These are phyloP conservation scores for Daldinia eschscholtzii DNA, from an alignment of 2,329 filamentous ascomycete species.

Conservation along the genomic window DNA sequence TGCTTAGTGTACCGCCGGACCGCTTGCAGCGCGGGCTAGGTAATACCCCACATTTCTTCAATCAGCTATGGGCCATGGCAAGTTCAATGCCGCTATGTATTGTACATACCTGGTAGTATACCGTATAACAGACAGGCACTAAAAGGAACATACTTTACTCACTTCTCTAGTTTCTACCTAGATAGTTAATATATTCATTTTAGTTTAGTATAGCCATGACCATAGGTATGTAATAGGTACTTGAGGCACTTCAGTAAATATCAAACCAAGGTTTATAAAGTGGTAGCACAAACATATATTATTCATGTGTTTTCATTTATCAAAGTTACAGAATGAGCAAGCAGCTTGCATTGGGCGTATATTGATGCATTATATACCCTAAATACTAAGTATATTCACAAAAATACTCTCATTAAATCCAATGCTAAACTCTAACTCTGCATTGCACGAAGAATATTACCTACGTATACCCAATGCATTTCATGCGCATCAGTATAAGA, in stretches of 20 bases:
- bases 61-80: not conserved
- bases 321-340: not conserved
- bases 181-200: too few relatives aligned
- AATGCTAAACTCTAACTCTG: not conserved
- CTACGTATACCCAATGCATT: not conserved
- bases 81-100: not conserved
- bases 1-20: conserved; percentile 9
- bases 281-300: too few relatives aligned
- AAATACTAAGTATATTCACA: not conserved
- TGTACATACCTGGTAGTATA: too few relatives aligned
- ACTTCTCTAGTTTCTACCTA: not conserved
- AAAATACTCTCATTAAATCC: not conserved
- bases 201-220: too few relatives aligned
- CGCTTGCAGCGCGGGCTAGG: not conserved
- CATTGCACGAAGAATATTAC: not conserved
- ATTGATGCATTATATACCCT: too few relatives aligned
- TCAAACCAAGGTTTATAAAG: too few relatives aligned
- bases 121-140: too few relatives aligned
- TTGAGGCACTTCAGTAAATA: not conserved
- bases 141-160: too few relatives aligned
- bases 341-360: not conserved
- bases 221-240: too few relatives aligned
- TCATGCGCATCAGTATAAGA: not conserved
- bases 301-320: not conserved
- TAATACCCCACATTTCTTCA: conserved; percentile 1